Percentiles rank a stretch among this genome's conserved stretches.
Evolutionary conservation across 2,329 filamentous ascomycete genomes (phyloP).

Genomic region (Colletotrichum abscissum): DNA sequence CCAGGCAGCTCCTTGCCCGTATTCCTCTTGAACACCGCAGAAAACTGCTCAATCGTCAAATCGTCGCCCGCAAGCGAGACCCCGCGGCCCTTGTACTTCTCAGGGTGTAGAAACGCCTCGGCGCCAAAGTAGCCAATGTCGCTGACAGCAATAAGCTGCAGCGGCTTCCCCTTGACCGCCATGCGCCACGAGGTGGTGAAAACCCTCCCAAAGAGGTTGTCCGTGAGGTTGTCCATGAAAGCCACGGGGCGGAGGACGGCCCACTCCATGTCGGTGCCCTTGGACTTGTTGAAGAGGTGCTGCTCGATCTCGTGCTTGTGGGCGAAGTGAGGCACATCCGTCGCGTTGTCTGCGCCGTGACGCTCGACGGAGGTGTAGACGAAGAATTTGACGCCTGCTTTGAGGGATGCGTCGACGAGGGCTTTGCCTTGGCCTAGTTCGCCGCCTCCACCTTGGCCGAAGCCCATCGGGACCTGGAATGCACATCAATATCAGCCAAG

Average conservation of each 20-base stretch:
- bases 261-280: conserved; percentile 46
- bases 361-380: conserved; percentile 73
- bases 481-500: neutral
- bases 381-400: conserved; percentile 66
- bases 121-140: conserved; percentile 55
- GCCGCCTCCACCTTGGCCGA: conserved; percentile 52
- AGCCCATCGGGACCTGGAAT: conserved; percentile 35
- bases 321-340: conserved; percentile 69
- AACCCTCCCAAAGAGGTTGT: conserved; percentile 44
- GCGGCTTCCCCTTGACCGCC: conserved; percentile 43
- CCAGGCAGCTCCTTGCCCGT: conserved; percentile 44
- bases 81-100: conserved; percentile 43
- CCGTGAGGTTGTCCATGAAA: conserved; percentile 53
- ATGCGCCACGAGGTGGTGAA: conserved; percentile 47
- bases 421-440: conserved; percentile 63
- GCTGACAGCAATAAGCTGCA: conserved; percentile 48
- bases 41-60: conserved; percentile 46
- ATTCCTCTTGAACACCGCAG: conserved; percentile 44
- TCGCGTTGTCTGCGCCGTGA: conserved; percentile 64
- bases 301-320: conserved; percentile 70
- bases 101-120: conserved; percentile 46
- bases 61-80: conserved; percentile 56
- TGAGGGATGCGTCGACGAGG: conserved; percentile 65
- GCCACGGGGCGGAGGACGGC: conserved; percentile 51
- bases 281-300: conserved; percentile 61